phyloP scores from a whole-genome alignment of 2,329 filamentous ascomycete genomes.

The Fusarium sp. region DNA sequence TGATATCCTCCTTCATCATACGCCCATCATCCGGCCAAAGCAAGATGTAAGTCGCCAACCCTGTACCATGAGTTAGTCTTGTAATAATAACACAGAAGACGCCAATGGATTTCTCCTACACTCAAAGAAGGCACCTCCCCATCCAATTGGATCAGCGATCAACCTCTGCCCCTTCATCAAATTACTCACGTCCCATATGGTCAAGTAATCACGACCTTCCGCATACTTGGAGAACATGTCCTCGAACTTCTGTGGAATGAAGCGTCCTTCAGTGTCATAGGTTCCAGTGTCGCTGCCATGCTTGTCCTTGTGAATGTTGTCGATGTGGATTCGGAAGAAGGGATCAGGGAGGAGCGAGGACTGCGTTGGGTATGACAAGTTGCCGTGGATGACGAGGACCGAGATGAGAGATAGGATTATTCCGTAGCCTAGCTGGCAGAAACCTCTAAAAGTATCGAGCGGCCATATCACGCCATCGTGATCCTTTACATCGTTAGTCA shows the following conservation, averaged over 20 bases:
- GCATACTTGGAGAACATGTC: neutral
- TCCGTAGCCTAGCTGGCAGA: fast-evolving
- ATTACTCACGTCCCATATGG: neutral
- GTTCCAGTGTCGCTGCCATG: neutral
- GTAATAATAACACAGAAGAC: neutral
- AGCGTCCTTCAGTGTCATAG: fast-evolving
- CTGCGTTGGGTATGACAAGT: fast-evolving
- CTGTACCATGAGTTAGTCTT: neutral
- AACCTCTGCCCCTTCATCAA: neutral
- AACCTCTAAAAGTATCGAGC: fast-evolving
- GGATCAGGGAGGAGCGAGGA: neutral
- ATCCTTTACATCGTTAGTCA: neutral
- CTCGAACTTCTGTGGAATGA: neutral
- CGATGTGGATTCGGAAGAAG: fast-evolving
- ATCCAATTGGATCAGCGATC: neutral
- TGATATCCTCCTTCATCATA: neutral
- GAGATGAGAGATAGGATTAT: fast-evolving
- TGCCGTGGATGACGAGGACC: fast-evolving
- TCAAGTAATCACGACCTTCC: neutral
- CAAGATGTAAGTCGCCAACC: neutral
- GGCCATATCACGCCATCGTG: neutral
- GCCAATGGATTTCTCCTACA: neutral
- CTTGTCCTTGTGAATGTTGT: neutral
- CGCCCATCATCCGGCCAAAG: neutral
- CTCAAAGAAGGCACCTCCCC: neutral